Evolutionary conservation across 2,329 filamentous ascomycete species (phyloP).

Genomic region (Ramichloridium luteum): DNA sequence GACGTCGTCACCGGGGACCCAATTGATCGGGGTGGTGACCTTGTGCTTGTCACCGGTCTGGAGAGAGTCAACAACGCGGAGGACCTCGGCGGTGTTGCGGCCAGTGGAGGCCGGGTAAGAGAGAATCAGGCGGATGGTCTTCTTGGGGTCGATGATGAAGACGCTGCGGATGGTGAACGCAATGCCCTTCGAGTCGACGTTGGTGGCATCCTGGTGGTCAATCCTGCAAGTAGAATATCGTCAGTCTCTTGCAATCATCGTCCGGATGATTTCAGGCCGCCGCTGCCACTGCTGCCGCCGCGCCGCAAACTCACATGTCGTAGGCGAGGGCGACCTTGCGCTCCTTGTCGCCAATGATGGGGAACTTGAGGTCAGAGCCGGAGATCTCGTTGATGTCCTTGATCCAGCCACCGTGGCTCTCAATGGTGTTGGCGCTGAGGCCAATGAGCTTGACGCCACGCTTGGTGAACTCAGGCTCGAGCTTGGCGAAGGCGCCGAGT

Average conservation of each 20-base stretch:
- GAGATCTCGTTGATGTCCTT: slow-evolving; percentile 42
- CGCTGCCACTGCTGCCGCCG: too few species aligned
- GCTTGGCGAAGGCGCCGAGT: slow-evolving; percentile 50
- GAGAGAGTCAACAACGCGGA: slow-evolving; percentile 40
- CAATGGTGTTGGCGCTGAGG: slow-evolving; percentile 39
- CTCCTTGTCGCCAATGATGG: slow-evolving; percentile 43
- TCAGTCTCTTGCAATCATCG: too few species aligned
- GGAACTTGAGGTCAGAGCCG: slow-evolving; percentile 36
- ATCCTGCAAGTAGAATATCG: too few species aligned
- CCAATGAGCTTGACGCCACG: slow-evolving; percentile 52
- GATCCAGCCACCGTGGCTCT: slow-evolving; percentile 41
- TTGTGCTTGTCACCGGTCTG: slow-evolving; percentile 48
- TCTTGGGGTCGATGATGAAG: slow-evolving; percentile 54
- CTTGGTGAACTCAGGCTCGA: slow-evolving; percentile 52
- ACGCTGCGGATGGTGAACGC: slow-evolving; percentile 54
- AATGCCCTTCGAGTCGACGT: slow-evolving; percentile 44
- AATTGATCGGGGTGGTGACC: slow-evolving; percentile 51
- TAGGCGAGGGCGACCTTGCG: slow-evolving; percentile 39
- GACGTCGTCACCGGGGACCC: slow-evolving; percentile 46
- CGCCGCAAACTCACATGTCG: slow-evolving; percentile 37
- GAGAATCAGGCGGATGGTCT: slow-evolving; percentile 48
- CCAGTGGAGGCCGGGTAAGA: slow-evolving; percentile 52
- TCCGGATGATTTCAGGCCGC: too few species aligned
- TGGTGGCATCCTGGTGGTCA: slow-evolving; percentile 45
- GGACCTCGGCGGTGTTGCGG: slow-evolving; percentile 41